A percentile compares a stretch with the other conserved stretches of the same genome.
Conservation (phyloP, 2,329 filamentous ascomycete species). For the Paradendryphiella salina region DNA sequence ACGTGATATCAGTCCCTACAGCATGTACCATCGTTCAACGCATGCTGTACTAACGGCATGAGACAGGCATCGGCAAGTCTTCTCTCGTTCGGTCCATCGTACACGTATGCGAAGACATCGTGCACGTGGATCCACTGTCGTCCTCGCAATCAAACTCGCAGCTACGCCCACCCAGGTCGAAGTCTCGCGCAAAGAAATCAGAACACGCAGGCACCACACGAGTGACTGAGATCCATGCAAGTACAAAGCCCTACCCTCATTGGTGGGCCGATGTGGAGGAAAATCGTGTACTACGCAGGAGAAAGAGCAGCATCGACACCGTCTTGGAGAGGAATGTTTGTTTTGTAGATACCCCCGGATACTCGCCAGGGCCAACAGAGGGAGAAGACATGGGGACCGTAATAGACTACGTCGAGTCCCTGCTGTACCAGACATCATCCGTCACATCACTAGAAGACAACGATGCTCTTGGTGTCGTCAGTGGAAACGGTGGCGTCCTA, state of each 20-base stretch:
- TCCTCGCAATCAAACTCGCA: constrained; percentile 33
- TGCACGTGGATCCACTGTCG: constrained; percentile 77
- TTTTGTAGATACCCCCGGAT: constrained; percentile 83
- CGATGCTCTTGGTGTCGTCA: constrained; percentile 76
- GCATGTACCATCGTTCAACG: background rate
- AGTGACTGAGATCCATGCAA: constrained; percentile 51
- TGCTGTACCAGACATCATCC: constrained; percentile 65
- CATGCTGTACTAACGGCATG: constrained; percentile 16
- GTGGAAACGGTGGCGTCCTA: constrained; percentile 78
- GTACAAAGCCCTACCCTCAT: constrained; percentile 68
- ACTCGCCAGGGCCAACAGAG: constrained; percentile 51
- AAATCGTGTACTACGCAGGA: constrained; percentile 60
- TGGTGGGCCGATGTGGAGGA: constrained; percentile 87
- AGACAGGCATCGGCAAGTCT: constrained; percentile 80
- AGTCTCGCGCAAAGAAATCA: constrained; percentile 31
- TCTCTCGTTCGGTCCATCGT: constrained; percentile 87
- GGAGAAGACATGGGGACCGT: constrained; percentile 35
- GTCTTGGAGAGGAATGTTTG: constrained; percentile 90
- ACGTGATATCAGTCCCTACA: constrained; percentile 22
- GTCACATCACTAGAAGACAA: constrained; percentile 66
- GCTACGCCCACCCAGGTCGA: constrained; percentile 28
- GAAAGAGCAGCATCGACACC: constrained; percentile 70
- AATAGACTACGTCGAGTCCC: constrained; percentile 72
- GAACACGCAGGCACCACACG: constrained; percentile 27
- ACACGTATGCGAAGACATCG: constrained; percentile 85